A percentile compares a stretch with the other conserved stretches of the same genome.
phyloP scores from a whole-genome alignment of 352 stramenopile genomes.

The Phytophthora europaea region DNA sequence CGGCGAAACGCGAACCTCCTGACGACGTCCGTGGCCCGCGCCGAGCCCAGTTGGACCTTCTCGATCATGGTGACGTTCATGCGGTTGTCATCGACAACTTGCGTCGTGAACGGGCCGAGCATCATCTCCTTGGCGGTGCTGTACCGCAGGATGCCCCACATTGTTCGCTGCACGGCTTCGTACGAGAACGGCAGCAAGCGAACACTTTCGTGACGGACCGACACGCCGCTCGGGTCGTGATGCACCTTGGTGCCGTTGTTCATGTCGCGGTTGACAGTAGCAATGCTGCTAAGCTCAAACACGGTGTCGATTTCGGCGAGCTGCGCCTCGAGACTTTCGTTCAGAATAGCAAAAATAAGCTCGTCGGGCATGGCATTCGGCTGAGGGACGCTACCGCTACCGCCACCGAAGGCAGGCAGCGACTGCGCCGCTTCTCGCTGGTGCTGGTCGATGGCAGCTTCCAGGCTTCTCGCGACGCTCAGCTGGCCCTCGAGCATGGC shows the following conservation, averaged over 20 bases:
- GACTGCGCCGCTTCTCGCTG: constrained; percentile 37
- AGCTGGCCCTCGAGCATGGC: constrained; percentile 46
- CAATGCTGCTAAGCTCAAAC: constrained; percentile 28
- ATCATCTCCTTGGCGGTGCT: constrained; percentile 40
- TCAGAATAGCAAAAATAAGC: constrained; percentile 35
- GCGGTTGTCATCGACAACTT: constrained; percentile 37
- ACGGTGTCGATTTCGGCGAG: constrained; percentile 34
- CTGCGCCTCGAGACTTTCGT: constrained; percentile 32
- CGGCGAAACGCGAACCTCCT: constrained; percentile 37
- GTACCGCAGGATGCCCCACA: constrained; percentile 41
- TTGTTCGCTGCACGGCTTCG: constrained; percentile 34
- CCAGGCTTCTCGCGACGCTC: constrained; percentile 37
- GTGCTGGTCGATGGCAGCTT: constrained; percentile 46
- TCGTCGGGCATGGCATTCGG: constrained; percentile 21
- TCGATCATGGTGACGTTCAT: constrained; percentile 49
- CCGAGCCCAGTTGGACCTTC: constrained; percentile 30
- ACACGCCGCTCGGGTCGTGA: constrained; percentile 28
- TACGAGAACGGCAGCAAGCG: constrained; percentile 43
- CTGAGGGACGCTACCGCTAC: neutral
- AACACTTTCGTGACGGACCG: constrained; percentile 34
- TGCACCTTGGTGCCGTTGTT: constrained; percentile 33
- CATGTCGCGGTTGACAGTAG: constrained; percentile 33
- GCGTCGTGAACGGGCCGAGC: constrained; percentile 28
- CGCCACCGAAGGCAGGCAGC: constrained; percentile 2
- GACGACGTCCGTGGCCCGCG: constrained; percentile 29